Evolutionary conservation across 495 filamentous ascomycete species (phyloP).

Genomic region (Entonaema liquescens): DNA sequence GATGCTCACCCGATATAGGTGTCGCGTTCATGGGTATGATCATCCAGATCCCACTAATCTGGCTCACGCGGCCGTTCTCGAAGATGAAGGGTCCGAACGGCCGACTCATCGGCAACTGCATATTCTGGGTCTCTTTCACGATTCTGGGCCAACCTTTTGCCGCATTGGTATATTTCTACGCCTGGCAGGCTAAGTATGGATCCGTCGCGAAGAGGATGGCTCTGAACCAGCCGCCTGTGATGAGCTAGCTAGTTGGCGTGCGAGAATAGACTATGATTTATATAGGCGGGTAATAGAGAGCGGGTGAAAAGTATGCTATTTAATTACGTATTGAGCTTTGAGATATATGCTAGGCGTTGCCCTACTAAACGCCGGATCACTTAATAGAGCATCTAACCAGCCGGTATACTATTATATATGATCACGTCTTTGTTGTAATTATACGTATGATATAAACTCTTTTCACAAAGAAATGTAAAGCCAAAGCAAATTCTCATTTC

Average conservation of each 20-base stretch:
- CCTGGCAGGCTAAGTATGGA: constrained; percentile 98
- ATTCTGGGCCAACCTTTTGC: constrained; percentile 93
- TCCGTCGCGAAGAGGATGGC: constrained; percentile 59
- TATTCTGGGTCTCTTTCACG: constrained; percentile 96
- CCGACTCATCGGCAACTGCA: constrained; percentile 82
- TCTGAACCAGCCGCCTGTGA: constrained; percentile 10
- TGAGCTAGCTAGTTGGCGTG: constrained; percentile 3
- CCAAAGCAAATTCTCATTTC: background rate
- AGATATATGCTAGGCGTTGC: background rate
- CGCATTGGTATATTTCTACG: constrained; percentile 92
- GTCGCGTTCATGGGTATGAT: constrained; percentile 96
- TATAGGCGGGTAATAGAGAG: background rate
- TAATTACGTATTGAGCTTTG: background rate
- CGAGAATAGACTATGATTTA: background rate
- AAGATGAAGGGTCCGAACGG: constrained; percentile 77
- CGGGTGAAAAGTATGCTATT: background rate
- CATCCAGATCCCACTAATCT: constrained; percentile 87
- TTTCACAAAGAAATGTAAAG: background rate
- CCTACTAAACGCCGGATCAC: background rate
- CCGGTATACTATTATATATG: no score
- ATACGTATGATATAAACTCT: background rate
- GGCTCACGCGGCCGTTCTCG: constrained; percentile 78
- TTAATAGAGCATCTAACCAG: background rate
- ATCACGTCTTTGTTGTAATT: background rate
- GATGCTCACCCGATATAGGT: constrained; percentile 56